Base-by-base conservation (phyloP, 495 filamentous ascomycete species). In the Cairneyella variabilis region DNA sequence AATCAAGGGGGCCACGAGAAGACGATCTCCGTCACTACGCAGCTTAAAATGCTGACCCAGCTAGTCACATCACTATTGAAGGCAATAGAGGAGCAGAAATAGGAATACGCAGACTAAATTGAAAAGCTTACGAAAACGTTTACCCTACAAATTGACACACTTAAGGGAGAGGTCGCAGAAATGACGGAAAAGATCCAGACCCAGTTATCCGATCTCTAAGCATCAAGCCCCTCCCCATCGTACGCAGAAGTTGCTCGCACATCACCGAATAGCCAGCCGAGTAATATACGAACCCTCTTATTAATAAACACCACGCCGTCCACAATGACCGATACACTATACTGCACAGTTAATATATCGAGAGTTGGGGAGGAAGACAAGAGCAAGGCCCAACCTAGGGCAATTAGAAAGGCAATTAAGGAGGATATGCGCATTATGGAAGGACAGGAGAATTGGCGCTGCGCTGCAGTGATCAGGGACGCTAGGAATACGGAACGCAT, bases 361-460 rank as follows among this genome's bases (percentile, higher is more conserved):
- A 49, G 46, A 37, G 39, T 53, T 44, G 20, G 27, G 23, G 50
- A 45, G 7, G 20, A 44, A 45, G 64, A 64, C 37, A 64, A 46
- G 27, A 58, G 52, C 20, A 66, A 50, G 57, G 34, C 17, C 27
- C 57, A 59, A 16, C 58, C 61, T 27, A 59, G 61, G 22, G 40
- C 48, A 34, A 59, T 69, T 52, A 45, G 66, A 57, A 55, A 65
- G 23, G 25, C 59, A 41, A 53, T 69, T 17, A 59, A 69, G 46
- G 64, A 45, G 57, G 63, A 63, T 46, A 66, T 67, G 26, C 62
- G 62, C 18, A 58, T 23, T 41, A 64, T 42, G 36, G 59, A 61
- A 42, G 48, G 58, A 14, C 25, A 66, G 22, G 52, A 27, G 18
- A 47, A 60, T 46, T 68, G 63, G 65, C 64, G 65, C 9, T 67